Conservation (phyloP, 116 monocot species). For the Dioscorea cayenensis region DNA sequence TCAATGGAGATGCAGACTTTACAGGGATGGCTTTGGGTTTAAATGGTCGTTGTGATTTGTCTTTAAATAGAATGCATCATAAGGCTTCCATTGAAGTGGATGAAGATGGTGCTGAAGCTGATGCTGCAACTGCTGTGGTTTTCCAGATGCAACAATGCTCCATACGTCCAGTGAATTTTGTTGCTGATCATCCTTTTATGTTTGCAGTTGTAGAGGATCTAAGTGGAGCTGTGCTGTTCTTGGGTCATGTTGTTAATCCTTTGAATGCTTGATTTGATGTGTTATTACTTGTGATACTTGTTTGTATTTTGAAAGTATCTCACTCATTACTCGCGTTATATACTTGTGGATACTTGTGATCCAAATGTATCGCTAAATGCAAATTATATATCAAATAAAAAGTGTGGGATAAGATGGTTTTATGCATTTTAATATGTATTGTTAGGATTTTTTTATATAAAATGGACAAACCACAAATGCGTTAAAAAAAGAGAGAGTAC, state of each 20-base stretch:
- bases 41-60: neutral
- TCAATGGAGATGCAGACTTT: slow-evolving; percentile 16
- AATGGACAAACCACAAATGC: too few relatives aligned
- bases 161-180: slow-evolving; percentile 19
- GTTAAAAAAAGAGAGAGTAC: too few relatives aligned
- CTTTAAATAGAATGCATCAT: slow-evolving; percentile 31
- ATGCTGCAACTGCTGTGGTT: slow-evolving; percentile 39
- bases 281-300: neutral
- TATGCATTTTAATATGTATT: too few relatives aligned
- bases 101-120: slow-evolving; percentile 60
- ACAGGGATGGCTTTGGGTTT: slow-evolving; percentile 31
- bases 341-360: too few relatives aligned
- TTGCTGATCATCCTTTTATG: slow-evolving; percentile 45
- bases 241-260: slow-evolving; percentile 28
- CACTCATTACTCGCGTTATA: too few relatives aligned
- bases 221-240: slow-evolving; percentile 35
- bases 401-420: too few relatives aligned
- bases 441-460: too few relatives aligned
- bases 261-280: neutral
- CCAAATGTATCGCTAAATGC: too few relatives aligned
- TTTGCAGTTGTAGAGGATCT: slow-evolving; percentile 42
- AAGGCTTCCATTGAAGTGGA: slow-evolving; percentile 43
- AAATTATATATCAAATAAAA: too few relatives aligned
- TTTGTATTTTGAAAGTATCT: neutral
- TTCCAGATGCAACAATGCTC: slow-evolving; percentile 1